Percentiles rank a stretch among this genome's conserved stretches.
These are phyloP conservation scores for Phytophthora litchii DNA, from an alignment of 352 stramenopile genomes.

Conservation along the genomic window DNA sequence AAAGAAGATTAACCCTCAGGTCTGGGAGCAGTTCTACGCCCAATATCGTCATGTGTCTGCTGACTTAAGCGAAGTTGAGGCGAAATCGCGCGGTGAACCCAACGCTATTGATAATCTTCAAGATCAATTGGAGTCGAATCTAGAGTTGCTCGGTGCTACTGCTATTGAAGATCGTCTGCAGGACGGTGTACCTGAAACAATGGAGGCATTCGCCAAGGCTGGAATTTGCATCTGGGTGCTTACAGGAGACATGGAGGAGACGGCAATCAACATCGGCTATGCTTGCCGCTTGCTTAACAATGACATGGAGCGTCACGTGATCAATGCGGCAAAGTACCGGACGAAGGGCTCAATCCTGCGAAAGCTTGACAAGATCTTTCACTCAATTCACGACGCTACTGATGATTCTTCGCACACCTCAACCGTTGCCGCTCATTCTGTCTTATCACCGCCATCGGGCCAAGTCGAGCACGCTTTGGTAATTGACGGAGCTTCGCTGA, in stretches of 20 bases:
- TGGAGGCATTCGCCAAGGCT: slow-evolving; percentile 74
- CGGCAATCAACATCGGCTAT: slow-evolving; percentile 90
- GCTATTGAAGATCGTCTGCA: slow-evolving; percentile 90
- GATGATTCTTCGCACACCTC: slow-evolving; percentile 25
- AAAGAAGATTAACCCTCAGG: slow-evolving; percentile 54
- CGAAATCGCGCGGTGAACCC: slow-evolving; percentile 59
- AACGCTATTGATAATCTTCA: slow-evolving; percentile 75
- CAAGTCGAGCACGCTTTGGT: slow-evolving; percentile 87
- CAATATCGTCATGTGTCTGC: slow-evolving; percentile 67
- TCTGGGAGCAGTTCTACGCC: slow-evolving; percentile 74
- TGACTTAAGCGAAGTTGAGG: slow-evolving; percentile 74
- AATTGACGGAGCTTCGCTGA: slow-evolving; percentile 95
- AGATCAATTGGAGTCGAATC: slow-evolving; percentile 78
- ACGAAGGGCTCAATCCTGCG: slow-evolving; percentile 73
- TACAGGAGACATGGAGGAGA: slow-evolving; percentile 91
- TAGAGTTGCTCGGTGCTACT: slow-evolving; percentile 81
- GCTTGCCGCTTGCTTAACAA: slow-evolving; percentile 90
- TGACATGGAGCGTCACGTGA: slow-evolving; percentile 93
- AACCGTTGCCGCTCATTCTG: slow-evolving; percentile 32
- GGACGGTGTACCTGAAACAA: slow-evolving; percentile 81
- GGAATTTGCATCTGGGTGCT: slow-evolving; percentile 90
- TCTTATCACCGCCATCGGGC: slow-evolving; percentile 33
- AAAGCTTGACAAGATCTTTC: slow-evolving; percentile 82
- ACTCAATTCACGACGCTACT: slow-evolving; percentile 55
- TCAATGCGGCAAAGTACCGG: slow-evolving; percentile 70